These are phyloP conservation scores for Magnaporthiopsis rhizophila DNA, from an alignment of 2,329 filamentous ascomycete species.

Conservation along the genomic window DNA sequence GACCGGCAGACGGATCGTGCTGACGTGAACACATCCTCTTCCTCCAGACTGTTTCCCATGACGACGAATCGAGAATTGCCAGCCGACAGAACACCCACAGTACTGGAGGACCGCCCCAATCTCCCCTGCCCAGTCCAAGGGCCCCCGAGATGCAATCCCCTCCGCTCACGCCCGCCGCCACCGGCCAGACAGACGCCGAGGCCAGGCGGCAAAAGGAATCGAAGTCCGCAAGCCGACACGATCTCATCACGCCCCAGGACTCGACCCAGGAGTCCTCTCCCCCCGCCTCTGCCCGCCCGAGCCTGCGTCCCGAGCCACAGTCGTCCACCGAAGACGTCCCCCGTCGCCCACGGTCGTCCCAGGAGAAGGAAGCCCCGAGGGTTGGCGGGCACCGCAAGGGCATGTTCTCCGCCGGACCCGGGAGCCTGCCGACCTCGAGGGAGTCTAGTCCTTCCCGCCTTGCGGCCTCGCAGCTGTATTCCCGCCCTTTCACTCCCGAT, in stretches of 20 bases:
- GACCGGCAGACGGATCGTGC: not conserved
- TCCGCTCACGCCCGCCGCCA: slow-evolving; percentile 79
- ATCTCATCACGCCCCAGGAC: slow-evolving; percentile 58
- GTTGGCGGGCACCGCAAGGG: slow-evolving; percentile 39
- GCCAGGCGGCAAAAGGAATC: slow-evolving; percentile 17
- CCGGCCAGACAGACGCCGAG: slow-evolving; percentile 36
- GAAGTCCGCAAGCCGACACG: slow-evolving; percentile 15
- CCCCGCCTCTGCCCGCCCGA: slow-evolving; percentile 29
- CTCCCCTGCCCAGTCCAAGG: slow-evolving; percentile 59
- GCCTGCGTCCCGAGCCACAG: slow-evolving; percentile 26
- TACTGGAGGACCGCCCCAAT: slow-evolving; percentile 48
- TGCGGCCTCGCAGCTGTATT: slow-evolving; percentile 55
- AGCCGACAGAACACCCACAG: slow-evolving; percentile 58
- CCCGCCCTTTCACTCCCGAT: slow-evolving; percentile 68
- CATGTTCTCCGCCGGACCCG: slow-evolving; percentile 43
- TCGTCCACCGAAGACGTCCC: slow-evolving; percentile 30
- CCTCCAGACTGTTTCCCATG: slow-evolving; percentile 49
- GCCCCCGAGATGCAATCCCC: slow-evolving; percentile 73
- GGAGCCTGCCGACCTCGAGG: slow-evolving; percentile 49
- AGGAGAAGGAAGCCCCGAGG: slow-evolving; percentile 21
- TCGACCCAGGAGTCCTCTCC: slow-evolving; percentile 47
- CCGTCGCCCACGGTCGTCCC: slow-evolving; percentile 30
- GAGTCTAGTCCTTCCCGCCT: slow-evolving; percentile 58
- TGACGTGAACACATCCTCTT: not conserved
- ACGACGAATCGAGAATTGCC: slow-evolving; percentile 50